Evolutionary conservation across 805 yeast genomes (phyloP).

Genomic region (Alloascoidea hylecoeti): DNA sequence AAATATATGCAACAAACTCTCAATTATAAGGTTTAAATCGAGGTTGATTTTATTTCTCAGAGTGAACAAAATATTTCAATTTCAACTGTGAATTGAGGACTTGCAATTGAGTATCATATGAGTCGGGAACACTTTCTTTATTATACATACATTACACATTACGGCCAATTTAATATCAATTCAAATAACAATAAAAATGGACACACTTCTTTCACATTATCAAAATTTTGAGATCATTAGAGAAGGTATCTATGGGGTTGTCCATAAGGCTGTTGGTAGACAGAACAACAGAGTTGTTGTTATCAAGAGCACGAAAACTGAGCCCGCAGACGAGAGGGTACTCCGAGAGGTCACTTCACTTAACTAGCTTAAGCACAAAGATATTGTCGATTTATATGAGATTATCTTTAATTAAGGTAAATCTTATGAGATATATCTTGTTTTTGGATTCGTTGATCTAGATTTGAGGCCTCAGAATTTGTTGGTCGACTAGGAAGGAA

Average conservation of each 20-base stretch:
- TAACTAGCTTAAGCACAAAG: slow-evolving; percentile 88
- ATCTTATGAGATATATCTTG: slow-evolving; percentile 81
- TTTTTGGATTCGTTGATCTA: slow-evolving; percentile 85
- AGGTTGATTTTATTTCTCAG: too few relatives aligned
- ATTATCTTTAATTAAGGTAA: slow-evolving; percentile 96
- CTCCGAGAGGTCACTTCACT: slow-evolving; percentile 91
- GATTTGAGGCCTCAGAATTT: slow-evolving; percentile 95
- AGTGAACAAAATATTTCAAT: too few relatives aligned
- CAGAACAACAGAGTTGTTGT: slow-evolving; percentile 94
- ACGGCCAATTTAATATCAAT: too few relatives aligned
- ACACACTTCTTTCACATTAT: slow-evolving; percentile 80
- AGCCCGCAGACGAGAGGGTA: slow-evolving; percentile 96
- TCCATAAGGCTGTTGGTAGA: slow-evolving; percentile 86
- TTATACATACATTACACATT: too few relatives aligned
- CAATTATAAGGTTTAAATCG: too few relatives aligned
- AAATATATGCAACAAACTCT: too few relatives aligned
- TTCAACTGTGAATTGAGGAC: too few relatives aligned
- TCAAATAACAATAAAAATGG: too few relatives aligned
- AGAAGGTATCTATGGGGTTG: slow-evolving; percentile 97
- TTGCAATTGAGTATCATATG: too few relatives aligned
- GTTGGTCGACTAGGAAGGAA: slow-evolving; percentile 90
- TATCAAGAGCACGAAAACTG: slow-evolving; percentile 84
- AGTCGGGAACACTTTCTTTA: too few relatives aligned
- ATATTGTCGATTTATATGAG: slow-evolving; percentile 82
- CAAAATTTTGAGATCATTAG: slow-evolving; percentile 94